These are phyloP conservation scores for Leccinellum rugosiceps DNA, from an alignment of 768 basidiomycete species.

Conservation along the genomic window DNA sequence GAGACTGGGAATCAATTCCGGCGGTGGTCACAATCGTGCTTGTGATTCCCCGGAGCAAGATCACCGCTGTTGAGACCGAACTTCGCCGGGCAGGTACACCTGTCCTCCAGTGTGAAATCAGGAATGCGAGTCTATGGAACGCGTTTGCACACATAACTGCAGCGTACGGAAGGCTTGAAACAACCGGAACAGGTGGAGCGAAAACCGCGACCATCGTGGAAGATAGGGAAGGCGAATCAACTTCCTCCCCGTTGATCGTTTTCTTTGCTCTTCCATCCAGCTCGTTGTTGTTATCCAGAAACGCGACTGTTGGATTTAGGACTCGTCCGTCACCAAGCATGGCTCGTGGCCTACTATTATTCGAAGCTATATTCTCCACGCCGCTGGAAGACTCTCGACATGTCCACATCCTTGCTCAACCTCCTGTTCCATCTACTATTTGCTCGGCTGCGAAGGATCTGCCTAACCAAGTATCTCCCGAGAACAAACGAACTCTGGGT, in stretches of 20 bases:
- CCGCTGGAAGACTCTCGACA: constrained; percentile 14
- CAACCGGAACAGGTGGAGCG: constrained; percentile 12
- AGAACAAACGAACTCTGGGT: constrained; percentile 12
- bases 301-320: constrained; percentile 17
- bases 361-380: constrained; percentile 21
- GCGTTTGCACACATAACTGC: constrained; percentile 20
- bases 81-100: constrained; percentile 25
- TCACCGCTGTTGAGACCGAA: constrained; percentile 19
- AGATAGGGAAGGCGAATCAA: constrained; percentile 16
- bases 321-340: constrained; percentile 17
- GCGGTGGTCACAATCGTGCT: constrained; percentile 31
- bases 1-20: constrained; percentile 30
- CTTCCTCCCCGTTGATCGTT: constrained; percentile 21
- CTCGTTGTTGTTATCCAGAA: constrained; percentile 11
- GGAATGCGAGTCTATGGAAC: constrained; percentile 12
- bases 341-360: background rate
- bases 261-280: constrained; percentile 22
- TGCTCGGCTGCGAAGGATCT: constrained; percentile 6
- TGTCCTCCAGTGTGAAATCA: constrained; percentile 24
- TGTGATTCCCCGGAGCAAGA: constrained; percentile 29
- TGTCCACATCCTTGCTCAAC: constrained; percentile 25
- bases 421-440: constrained; percentile 9
- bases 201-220: constrained; percentile 20
- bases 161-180: constrained; percentile 19
- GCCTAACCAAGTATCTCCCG: background rate